Percentiles rank a stretch among this genome's conserved stretches.
These are phyloP conservation scores for Haematococcus lacustris DNA, from an alignment of 139 green algal genomes.

Conservation along the genomic window DNA sequence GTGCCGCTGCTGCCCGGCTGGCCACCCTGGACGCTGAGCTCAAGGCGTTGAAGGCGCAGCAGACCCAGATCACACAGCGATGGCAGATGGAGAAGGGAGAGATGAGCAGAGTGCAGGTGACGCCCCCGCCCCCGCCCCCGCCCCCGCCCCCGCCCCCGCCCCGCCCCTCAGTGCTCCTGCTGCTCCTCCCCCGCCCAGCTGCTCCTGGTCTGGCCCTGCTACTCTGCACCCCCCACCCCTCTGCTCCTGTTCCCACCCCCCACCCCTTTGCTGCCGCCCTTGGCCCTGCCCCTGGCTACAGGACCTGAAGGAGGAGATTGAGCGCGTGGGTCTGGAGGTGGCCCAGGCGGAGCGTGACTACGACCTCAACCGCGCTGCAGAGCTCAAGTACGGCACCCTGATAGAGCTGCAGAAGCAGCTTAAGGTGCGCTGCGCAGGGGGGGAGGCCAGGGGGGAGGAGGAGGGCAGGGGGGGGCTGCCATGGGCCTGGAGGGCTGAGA, in stretches of 20 bases:
- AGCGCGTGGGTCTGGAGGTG: constrained; percentile 79
- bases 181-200: no score
- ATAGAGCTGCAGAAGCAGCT: constrained; percentile 81
- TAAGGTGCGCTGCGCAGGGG: no score
- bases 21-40: constrained; percentile 72
- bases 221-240: no score
- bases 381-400: constrained; percentile 97
- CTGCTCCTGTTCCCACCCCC: no score
- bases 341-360: constrained; percentile 87
- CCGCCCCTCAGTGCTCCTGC: no score
- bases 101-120: constrained; percentile 66
- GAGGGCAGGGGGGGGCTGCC: background rate
- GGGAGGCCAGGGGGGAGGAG: no score
- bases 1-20: constrained; percentile 61
- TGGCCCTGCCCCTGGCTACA: no score
- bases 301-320: constrained; percentile 89
- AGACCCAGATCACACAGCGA: constrained; percentile 60
- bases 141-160: no score
- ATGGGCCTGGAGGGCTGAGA: background rate
- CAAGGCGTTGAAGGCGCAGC: constrained; percentile 62
- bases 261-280: no score
- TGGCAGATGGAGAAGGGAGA: constrained; percentile 81
- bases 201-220: no score
- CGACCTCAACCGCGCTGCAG: constrained; percentile 87
- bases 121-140: no score